phyloP scores from a whole-genome alignment of 148 eudicot genomes.

The Vaccinium darrowii region DNA sequence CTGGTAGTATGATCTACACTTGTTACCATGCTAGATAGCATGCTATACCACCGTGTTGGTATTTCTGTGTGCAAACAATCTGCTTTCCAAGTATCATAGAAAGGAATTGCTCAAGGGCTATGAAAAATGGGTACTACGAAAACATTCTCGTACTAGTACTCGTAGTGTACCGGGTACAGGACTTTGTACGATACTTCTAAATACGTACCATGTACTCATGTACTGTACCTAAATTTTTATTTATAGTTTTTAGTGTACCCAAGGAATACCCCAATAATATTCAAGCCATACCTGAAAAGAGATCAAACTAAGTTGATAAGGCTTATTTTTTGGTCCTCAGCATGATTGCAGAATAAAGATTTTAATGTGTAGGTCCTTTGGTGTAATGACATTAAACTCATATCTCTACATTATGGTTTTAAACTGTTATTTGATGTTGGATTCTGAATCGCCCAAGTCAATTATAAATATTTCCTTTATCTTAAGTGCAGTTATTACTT shows the following conservation, averaged over 20 bases:
- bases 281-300: neutral
- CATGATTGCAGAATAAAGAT: neutral
- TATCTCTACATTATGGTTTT: neutral
- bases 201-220: neutral
- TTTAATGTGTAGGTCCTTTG: neutral
- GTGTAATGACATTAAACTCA: neutral
- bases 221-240: neutral
- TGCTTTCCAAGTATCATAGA: neutral
- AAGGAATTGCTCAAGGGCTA: neutral
- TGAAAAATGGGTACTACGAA: neutral
- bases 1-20: neutral
- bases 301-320: neutral
- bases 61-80: neutral
- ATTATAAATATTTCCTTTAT: neutral
- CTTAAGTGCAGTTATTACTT: neutral
- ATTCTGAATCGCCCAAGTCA: too few species aligned
- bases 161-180: neutral
- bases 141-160: neutral
- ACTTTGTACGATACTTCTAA: neutral
- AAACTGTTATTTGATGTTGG: neutral
- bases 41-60: neutral
- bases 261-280: neutral
- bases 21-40: neutral
- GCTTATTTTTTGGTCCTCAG: neutral
- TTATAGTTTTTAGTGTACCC: neutral